phyloP scores from a whole-genome alignment of 1,139 yeast species.

The Blastobotrys persicus region DNA sequence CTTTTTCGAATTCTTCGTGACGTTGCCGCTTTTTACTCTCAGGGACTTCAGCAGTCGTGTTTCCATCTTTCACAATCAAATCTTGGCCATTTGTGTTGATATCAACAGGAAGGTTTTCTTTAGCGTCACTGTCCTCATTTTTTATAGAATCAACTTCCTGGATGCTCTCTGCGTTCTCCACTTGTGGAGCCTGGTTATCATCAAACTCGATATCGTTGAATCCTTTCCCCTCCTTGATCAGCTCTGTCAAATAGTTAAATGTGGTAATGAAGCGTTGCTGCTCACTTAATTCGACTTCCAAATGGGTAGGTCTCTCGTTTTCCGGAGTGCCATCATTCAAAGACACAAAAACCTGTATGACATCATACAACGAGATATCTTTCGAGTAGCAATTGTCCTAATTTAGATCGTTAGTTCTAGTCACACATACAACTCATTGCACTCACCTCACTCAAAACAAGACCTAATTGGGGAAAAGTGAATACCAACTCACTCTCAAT shows the following conservation, averaged over 20 bases:
- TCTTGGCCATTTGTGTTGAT: not conserved
- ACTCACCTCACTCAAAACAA: constrained; percentile 24
- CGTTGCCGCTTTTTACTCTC: not conserved
- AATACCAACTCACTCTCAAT: constrained; percentile 25
- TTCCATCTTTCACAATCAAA: not conserved
- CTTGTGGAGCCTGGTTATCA: constrained; percentile 1
- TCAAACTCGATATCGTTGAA: constrained; percentile 18
- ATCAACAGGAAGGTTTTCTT: not conserved
- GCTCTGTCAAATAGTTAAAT: constrained; percentile 24
- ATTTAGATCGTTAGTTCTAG: too few species aligned
- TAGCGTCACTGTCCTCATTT: not conserved
- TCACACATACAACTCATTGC: too few species aligned
- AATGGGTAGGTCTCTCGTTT: constrained; percentile 15
- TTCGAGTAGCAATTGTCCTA: constrained; percentile 29
- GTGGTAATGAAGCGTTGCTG: constrained; percentile 25
- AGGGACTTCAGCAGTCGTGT: not conserved
- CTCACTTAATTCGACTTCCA: constrained; percentile 19
- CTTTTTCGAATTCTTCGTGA: not conserved
- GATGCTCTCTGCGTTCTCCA: too few species aligned
- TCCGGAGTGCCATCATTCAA: constrained; percentile 20
- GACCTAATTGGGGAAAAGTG: constrained; percentile 23
- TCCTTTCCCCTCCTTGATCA: constrained; percentile 26
- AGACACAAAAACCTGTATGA: constrained; percentile 23
- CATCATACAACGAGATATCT: constrained; percentile 26
- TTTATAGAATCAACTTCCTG: not conserved